These are phyloP conservation scores for Elaeis guineensis DNA, from an alignment of 176 grass and related monocot species.

Conservation along the genomic window DNA sequence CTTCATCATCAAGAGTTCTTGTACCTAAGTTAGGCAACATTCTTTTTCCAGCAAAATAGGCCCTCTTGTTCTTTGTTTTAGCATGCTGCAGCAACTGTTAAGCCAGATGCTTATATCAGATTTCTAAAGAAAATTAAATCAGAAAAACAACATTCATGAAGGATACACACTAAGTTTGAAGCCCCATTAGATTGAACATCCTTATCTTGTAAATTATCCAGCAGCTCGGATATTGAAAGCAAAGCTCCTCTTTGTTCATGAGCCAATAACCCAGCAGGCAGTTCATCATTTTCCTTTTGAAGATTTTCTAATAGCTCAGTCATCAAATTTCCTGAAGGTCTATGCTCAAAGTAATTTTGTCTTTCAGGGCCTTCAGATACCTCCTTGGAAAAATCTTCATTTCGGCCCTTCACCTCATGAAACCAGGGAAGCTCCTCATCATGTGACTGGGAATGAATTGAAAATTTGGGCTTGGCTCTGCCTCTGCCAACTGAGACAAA, in stretches of 20 bases:
- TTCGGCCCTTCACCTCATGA: conserved; percentile 21
- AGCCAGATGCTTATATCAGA: conserved; percentile 7
- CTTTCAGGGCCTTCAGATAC: conserved; percentile 23
- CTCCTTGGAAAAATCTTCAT: conserved; percentile 19
- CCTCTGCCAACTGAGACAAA: conserved; percentile 33
- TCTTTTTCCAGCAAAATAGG: conserved; percentile 35
- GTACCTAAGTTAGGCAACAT: conserved; percentile 32
- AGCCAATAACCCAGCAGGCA: conserved; percentile 21
- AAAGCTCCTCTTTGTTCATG: conserved; percentile 29
- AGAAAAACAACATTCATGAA: conserved; percentile 8
- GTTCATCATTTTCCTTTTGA: conserved; percentile 36
- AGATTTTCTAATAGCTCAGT: conserved; percentile 32
- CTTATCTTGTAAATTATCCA: conserved; percentile 69
- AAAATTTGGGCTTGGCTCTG: conserved; percentile 52
- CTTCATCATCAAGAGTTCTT: conserved; percentile 52
- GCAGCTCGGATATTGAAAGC: conserved; percentile 74
- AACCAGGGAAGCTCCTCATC: conserved; percentile 9
- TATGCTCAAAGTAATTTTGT: conserved; percentile 11
- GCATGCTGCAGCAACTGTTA: conserved; percentile 24
- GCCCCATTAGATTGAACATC: conserved; percentile 29
- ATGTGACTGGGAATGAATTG: conserved; percentile 24
- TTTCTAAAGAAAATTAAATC: conserved; percentile 16
- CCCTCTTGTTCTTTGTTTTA: conserved; percentile 29
- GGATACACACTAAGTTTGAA: conserved; percentile 38
- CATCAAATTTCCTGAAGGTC: conserved; percentile 22